These are phyloP conservation scores for Pelomyxa schiedti DNA, from an alignment of 78 protist species.

Conservation along the genomic window DNA sequence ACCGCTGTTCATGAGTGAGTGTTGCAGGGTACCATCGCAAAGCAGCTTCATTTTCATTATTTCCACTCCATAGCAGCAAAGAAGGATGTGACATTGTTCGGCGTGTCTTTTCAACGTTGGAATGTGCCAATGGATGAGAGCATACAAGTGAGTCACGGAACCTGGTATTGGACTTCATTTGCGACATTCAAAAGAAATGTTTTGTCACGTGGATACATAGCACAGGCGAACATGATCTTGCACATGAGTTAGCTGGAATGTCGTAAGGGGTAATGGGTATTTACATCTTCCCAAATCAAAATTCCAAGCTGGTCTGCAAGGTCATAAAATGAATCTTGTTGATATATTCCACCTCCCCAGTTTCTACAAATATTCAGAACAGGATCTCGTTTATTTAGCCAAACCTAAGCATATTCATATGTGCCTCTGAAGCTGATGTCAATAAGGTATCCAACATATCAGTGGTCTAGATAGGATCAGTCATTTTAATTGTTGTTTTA, in stretches of 20 bases:
- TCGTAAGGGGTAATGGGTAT: no score
- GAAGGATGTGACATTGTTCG: conserved; percentile 55
- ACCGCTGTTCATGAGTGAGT: conserved; percentile 3
- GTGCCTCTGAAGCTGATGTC: no score
- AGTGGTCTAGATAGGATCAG: no score
- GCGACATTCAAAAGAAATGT: conserved; percentile 48
- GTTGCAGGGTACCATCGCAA: conserved; percentile 22
- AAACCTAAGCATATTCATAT: no score
- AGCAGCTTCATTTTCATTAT: conserved; percentile 78
- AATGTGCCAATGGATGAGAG: no score
- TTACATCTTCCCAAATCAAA: conserved; percentile 72
- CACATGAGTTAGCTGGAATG: no score
- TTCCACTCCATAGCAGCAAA: conserved; percentile 65
- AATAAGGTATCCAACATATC: no score
- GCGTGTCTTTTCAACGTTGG: no score
- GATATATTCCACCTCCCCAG: conserved; percentile 59
- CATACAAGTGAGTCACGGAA: no score
- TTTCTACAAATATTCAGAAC: conserved; percentile 36
- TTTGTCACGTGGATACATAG: conserved; percentile 63
- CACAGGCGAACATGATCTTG: conserved; percentile 79
- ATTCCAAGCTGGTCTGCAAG: conserved; percentile 47
- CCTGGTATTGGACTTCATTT: conserved; percentile 34
- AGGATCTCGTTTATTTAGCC: background rate
- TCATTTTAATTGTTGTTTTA: background rate
- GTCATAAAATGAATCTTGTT: conserved; percentile 30